Conservation (phyloP, 1,284 basidiomycete genomes). For the Apiotrichum laibachii region DNA sequence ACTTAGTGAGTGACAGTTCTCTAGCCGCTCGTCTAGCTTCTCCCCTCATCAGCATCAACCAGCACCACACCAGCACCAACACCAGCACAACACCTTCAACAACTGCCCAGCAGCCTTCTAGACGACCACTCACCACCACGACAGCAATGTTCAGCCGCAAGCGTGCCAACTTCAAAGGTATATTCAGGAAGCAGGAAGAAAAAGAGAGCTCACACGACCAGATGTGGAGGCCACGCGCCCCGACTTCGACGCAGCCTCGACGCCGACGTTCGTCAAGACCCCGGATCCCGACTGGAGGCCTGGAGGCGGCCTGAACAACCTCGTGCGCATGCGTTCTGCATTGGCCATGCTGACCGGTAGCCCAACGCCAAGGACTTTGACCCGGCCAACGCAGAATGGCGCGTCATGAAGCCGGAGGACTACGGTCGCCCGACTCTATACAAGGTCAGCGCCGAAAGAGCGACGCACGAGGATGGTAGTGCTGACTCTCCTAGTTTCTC, state of each 20-base stretch:
- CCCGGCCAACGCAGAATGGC: slow-evolving; percentile 55
- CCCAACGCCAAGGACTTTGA: slow-evolving; percentile 46
- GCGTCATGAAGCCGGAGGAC: slow-evolving; percentile 32
- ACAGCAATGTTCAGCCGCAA: slow-evolving; percentile 1
- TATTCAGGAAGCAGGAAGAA: not conserved
- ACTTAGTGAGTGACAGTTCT: too few species aligned
- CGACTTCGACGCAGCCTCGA: slow-evolving; percentile 26
- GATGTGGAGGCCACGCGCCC: slow-evolving; percentile 43
- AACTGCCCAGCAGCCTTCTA: too few species aligned
- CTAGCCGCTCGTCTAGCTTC: too few species aligned
- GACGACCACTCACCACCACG: not conserved
- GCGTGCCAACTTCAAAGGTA: slow-evolving; percentile 11
- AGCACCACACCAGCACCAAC: too few species aligned
- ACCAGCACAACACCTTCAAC: not conserved
- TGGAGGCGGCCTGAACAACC: slow-evolving; percentile 56
- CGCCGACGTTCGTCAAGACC: slow-evolving; percentile 47
- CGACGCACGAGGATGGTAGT: not conserved
- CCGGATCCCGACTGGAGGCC: slow-evolving; percentile 59
- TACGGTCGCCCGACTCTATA: slow-evolving; percentile 27
- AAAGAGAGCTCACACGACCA: slow-evolving; percentile 7
- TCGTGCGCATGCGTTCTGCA: slow-evolving; percentile 23
- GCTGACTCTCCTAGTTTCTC: slow-evolving; percentile 14
- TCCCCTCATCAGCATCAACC: too few species aligned
- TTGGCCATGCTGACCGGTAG: slow-evolving; percentile 14
- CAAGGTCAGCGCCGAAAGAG: slow-evolving; percentile 49